Conservation (phyloP, 2,329 filamentous ascomycete genomes). For the Neonectria faginata region DNA sequence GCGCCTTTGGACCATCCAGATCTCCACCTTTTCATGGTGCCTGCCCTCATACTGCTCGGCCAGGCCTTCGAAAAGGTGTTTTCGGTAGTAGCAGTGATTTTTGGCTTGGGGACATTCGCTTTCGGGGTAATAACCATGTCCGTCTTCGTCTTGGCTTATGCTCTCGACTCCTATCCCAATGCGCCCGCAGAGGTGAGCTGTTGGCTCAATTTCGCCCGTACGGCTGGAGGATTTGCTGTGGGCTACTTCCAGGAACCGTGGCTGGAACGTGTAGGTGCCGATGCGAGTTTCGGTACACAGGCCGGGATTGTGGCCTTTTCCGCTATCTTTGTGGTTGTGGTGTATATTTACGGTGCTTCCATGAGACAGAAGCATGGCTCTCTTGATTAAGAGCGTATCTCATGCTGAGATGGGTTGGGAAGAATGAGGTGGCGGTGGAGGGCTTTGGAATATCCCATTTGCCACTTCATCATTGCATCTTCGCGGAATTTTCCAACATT, state of each 20-base stretch:
- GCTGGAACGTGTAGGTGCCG: constrained; percentile 51
- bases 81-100: constrained; percentile 46
- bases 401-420: no score
- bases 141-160: constrained; percentile 60
- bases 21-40: constrained; percentile 60
- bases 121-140: constrained; percentile 64
- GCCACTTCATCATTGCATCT: no score
- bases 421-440: no score
- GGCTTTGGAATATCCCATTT: no score
- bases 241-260: constrained; percentile 61
- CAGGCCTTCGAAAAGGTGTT: constrained; percentile 58
- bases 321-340: neutral
- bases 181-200: constrained; percentile 58
- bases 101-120: constrained; percentile 63
- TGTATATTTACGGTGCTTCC: neutral
- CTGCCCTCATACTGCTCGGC: constrained; percentile 63
- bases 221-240: constrained; percentile 59
- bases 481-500: no score
- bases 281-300: constrained; percentile 54
- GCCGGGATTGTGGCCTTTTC: constrained; percentile 37
- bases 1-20: constrained; percentile 60
- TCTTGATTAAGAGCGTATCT: neutral
- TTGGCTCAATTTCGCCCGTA: constrained; percentile 53
- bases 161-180: constrained; percentile 61
- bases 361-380: neutral